A percentile compares a stretch with the other conserved stretches of the same genome.
phyloP scores from a whole-genome alignment of 2,329 filamentous ascomycete species.

The Aspergillus fumigatiaffinis region DNA sequence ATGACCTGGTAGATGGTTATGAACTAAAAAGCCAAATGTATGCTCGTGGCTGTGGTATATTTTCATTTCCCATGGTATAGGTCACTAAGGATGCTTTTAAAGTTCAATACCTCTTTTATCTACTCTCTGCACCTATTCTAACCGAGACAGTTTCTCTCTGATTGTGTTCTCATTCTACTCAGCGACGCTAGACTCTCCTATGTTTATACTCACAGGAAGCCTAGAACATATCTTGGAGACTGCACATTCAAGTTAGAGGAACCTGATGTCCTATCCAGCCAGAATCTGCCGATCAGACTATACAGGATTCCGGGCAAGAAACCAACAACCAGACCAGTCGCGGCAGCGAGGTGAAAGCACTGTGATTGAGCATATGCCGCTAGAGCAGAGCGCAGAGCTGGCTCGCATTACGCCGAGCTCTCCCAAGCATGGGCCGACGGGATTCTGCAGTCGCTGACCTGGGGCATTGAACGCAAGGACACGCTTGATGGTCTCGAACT shows the following conservation, averaged over 20 bases:
- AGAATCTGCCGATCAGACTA: conserved; percentile 14
- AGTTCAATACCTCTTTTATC: too few relatives aligned
- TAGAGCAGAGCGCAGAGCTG: conserved; percentile 23
- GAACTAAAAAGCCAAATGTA: too few relatives aligned
- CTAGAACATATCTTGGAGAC: neutral
- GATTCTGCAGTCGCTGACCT: conserved; percentile 15
- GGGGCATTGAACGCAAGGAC: conserved; percentile 25
- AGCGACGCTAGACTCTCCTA: neutral
- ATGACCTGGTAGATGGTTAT: too few relatives aligned
- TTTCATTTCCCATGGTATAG: too few relatives aligned
- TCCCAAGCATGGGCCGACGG: conserved; percentile 16
- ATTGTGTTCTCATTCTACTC: neutral
- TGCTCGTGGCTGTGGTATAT: too few relatives aligned
- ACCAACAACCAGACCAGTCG: conserved; percentile 14
- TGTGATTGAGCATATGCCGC: conserved; percentile 24
- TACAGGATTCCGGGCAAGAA: conserved; percentile 6
- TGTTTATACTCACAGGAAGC: neutral
- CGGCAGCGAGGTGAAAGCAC: conserved; percentile 14
- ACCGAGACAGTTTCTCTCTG: neutral
- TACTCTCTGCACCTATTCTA: neutral
- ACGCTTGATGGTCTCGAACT: conserved; percentile 38
- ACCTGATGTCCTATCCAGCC: neutral
- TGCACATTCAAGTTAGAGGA: neutral
- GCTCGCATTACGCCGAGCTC: conserved; percentile 29
- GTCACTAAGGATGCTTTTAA: too few relatives aligned